These are phyloP conservation scores for Tolypocladium inflatum DNA, from an alignment of 2,329 filamentous ascomycete genomes.

Conservation along the genomic window DNA sequence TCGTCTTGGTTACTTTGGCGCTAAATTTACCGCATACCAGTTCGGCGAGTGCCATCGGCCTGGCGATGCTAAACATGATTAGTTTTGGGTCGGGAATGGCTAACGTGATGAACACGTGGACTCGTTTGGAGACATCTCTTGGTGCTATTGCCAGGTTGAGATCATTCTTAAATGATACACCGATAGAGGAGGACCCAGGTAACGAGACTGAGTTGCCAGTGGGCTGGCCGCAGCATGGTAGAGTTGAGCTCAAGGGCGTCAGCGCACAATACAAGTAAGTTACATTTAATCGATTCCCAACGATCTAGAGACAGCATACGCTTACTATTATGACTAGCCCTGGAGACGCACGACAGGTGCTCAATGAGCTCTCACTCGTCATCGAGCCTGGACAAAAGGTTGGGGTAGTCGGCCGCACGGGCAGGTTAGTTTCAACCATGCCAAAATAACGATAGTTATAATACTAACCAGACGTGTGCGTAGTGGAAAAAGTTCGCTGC, in stretches of 20 bases:
- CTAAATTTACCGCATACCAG: neutral
- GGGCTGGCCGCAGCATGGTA: conserved; percentile 7
- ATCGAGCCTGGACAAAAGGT: conserved; percentile 11
- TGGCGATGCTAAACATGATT: conserved; percentile 5
- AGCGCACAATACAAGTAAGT: conserved; percentile 7
- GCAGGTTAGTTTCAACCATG: neutral
- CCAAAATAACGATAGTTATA: neutral
- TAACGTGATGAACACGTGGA: conserved; percentile 2
- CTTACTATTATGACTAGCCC: neutral
- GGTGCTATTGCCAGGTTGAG: conserved; percentile 10
- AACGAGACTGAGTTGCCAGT: neutral
- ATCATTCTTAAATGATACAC: conserved; percentile 2
- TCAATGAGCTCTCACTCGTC: conserved; percentile 5
- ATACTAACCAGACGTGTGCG: neutral
- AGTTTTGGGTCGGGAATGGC: conserved; percentile 3
- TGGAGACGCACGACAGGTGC: neutral
- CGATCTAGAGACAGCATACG: neutral
- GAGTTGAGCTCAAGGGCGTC: conserved; percentile 6
- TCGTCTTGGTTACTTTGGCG: conserved; percentile 24
- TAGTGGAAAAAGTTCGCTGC: conserved; percentile 13
- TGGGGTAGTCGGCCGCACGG: conserved; percentile 11
- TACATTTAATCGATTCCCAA: neutral
- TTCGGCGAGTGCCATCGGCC: conserved; percentile 1
- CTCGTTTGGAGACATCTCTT: conserved; percentile 10
- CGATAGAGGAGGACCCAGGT: neutral